Evolutionary conservation across 345 rosid species (phyloP).

Genomic region (Salix viminalis): DNA sequence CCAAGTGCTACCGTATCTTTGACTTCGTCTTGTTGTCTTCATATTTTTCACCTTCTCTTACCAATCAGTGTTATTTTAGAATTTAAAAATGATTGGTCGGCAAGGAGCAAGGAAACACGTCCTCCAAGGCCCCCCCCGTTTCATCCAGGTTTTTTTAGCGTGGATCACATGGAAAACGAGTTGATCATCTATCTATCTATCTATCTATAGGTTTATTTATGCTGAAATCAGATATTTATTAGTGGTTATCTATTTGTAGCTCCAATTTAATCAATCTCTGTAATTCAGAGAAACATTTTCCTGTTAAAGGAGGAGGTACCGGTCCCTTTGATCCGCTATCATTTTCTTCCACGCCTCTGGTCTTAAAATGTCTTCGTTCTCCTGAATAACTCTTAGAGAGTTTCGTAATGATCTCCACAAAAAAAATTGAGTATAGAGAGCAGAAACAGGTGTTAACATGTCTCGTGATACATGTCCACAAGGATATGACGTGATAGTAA

Average conservation of each 20-base stretch:
- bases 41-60: not conserved
- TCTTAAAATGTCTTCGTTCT: not conserved
- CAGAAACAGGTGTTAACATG: not conserved
- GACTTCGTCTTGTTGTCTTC: not conserved
- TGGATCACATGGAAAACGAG: not conserved
- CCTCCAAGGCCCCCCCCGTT: not conserved
- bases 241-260: not conserved
- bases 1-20: not conserved
- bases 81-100: not conserved
- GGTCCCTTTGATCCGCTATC: not conserved
- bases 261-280: not conserved
- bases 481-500: too few species aligned
- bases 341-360: not conserved
- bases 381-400: not conserved
- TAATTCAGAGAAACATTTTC: not conserved
- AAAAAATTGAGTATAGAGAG: not conserved
- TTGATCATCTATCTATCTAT: not conserved
- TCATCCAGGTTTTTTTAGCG: not conserved
- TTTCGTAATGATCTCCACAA: not conserved
- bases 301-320: not conserved
- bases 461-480: not conserved
- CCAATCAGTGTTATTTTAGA: not conserved
- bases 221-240: not conserved
- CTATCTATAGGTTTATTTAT: too few species aligned
- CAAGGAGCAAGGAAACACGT: not conserved